A percentile compares a stretch with the other conserved stretches of the same genome.
phyloP scores from a whole-genome alignment of 148 eudicot genomes.

The Cornus kousa region DNA sequence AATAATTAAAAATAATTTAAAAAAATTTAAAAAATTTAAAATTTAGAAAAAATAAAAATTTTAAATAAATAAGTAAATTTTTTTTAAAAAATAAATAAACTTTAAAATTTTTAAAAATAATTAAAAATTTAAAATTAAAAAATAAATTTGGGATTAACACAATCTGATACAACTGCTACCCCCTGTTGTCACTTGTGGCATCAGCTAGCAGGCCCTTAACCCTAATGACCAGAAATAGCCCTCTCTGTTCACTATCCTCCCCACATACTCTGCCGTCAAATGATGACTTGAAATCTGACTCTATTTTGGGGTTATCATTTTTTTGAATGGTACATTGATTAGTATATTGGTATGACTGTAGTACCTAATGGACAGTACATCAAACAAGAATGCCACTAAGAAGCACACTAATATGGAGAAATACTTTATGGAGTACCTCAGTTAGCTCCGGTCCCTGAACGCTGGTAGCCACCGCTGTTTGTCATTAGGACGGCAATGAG shows the following conservation, averaged over 20 bases:
- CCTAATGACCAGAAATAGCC: slow-evolving; percentile 83
- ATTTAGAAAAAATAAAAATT: too few species aligned
- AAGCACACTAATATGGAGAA: slow-evolving; percentile 67
- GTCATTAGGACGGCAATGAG: slow-evolving; percentile 66
- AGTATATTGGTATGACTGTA: slow-evolving; percentile 74
- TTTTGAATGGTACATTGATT: slow-evolving; percentile 59
- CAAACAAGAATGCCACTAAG: slow-evolving; percentile 53
- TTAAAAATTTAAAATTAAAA: too few species aligned
- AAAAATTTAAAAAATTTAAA: too few species aligned
- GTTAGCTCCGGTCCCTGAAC: slow-evolving; percentile 36
- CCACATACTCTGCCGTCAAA: slow-evolving; percentile 48
- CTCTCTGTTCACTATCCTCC: slow-evolving; percentile 52
- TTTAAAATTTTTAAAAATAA: too few species aligned
- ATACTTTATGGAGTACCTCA: too few species aligned
- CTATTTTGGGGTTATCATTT: neutral
- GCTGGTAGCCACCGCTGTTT: slow-evolving; percentile 17
- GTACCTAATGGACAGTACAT: slow-evolving; percentile 64
- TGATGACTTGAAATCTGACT: neutral
- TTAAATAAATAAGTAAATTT: too few species aligned
- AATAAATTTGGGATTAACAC: too few species aligned
- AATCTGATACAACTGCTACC: too few species aligned
- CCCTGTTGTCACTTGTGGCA: too few species aligned
- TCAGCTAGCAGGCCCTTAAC: slow-evolving; percentile 62
- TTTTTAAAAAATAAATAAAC: too few species aligned
- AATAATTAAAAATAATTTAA: too few species aligned